These are phyloP conservation scores for Penicillium diatomitis DNA, from an alignment of 495 filamentous ascomycete species.

Conservation along the genomic window DNA sequence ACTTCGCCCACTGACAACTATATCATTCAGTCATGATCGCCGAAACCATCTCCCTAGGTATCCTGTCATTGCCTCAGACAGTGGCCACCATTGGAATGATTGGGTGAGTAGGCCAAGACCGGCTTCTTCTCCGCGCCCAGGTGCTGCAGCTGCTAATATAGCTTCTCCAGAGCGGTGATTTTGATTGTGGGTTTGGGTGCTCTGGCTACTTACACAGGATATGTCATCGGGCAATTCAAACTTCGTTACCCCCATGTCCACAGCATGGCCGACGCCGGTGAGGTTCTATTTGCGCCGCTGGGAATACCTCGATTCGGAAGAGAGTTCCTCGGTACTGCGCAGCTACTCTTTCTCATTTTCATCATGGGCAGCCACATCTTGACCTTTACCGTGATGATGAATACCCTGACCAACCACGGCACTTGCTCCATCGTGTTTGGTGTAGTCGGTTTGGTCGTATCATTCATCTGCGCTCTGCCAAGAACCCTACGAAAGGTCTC, in stretches of 20 bases:
- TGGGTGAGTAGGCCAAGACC: neutral
- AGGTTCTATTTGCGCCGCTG: constrained; percentile 32
- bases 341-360: constrained; percentile 58
- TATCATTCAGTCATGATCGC: constrained; percentile 44
- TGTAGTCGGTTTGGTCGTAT: constrained; percentile 49
- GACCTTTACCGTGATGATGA: constrained; percentile 53
- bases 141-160: neutral
- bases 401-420: constrained; percentile 50
- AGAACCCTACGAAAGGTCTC: constrained; percentile 46
- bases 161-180: neutral
- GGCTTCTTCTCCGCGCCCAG: no score
- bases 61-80: constrained; percentile 48
- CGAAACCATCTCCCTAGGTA: constrained; percentile 54
- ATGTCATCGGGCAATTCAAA: constrained; percentile 21
- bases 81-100: constrained; percentile 44
- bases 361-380: constrained; percentile 63
- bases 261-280: constrained; percentile 58
- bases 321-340: constrained; percentile 49
- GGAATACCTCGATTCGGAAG: constrained; percentile 47
- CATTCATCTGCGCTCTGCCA: constrained; percentile 51
- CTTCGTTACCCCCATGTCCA: constrained; percentile 36
- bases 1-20: neutral
- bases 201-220: constrained; percentile 41
- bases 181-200: constrained; percentile 44
- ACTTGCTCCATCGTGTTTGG: constrained; percentile 57